A percentile compares a stretch with the other conserved stretches of the same genome.
These are phyloP conservation scores for Russula sp. DNA, from an alignment of 768 basidiomycete species.

Conservation along the genomic window DNA sequence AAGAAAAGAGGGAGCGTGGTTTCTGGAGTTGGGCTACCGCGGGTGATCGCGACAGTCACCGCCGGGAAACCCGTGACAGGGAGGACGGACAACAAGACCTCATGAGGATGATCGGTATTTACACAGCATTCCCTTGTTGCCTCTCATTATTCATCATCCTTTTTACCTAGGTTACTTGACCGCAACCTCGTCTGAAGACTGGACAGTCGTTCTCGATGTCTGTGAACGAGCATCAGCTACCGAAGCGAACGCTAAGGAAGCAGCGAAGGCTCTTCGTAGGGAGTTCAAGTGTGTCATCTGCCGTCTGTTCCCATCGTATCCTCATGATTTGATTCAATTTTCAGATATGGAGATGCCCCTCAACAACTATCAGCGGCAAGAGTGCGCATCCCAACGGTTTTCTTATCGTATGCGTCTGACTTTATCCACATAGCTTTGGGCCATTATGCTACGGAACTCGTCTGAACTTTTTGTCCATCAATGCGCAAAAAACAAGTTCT, in stretches of 20 bases:
- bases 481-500: slow-evolving; percentile 70
- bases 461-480: slow-evolving; percentile 68
- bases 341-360: slow-evolving; percentile 28
- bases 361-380: slow-evolving; percentile 30
- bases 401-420: slow-evolving; percentile 8
- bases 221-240: slow-evolving; percentile 76
- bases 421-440: slow-evolving; percentile 62
- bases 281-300: slow-evolving; percentile 70
- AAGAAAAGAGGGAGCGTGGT: slow-evolving; percentile 46
- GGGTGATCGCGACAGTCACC: slow-evolving; percentile 42
- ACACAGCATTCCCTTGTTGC: background rate
- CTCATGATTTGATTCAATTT: slow-evolving; percentile 1
- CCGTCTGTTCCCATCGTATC: background rate
- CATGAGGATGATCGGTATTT: slow-evolving; percentile 67
- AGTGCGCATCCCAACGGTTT: slow-evolving; percentile 13
- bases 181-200: slow-evolving; percentile 78
- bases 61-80: slow-evolving; percentile 40
- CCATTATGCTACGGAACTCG: slow-evolving; percentile 84
- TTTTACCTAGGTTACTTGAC: slow-evolving; percentile 60
- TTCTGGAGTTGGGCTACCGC: slow-evolving; percentile 48
- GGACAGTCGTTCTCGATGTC: slow-evolving; percentile 77
- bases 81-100: slow-evolving; percentile 49
- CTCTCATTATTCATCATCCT: background rate
- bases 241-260: slow-evolving; percentile 78
- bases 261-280: slow-evolving; percentile 72